Conservation (phyloP, 352 stramenopile species). For the Phytophthora multivora region DNA sequence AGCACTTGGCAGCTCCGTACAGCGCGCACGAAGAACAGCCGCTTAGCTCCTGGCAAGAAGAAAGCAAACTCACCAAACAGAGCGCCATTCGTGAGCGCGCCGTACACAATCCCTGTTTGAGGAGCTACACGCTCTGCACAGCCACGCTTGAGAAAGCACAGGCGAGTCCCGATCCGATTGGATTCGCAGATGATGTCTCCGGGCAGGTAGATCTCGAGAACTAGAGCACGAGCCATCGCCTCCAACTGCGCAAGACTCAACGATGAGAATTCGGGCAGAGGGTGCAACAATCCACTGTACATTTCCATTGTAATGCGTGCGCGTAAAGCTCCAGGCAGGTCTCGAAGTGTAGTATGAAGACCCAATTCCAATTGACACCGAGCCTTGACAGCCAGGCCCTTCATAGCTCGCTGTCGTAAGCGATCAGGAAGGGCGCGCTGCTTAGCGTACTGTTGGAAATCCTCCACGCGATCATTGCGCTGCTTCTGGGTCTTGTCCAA, state of each 20-base stretch:
- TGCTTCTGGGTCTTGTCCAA: constrained; percentile 65
- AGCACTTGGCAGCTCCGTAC: constrained; percentile 69
- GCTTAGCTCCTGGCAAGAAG: constrained; percentile 53
- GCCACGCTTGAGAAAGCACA: constrained; percentile 62
- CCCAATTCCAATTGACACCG: constrained; percentile 52
- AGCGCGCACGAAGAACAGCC: constrained; percentile 49
- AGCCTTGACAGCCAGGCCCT: constrained; percentile 61
- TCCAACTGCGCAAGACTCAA: constrained; percentile 56
- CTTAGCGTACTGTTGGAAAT: constrained; percentile 77
- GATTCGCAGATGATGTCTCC: constrained; percentile 65
- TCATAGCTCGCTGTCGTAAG: constrained; percentile 50
- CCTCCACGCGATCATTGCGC: constrained; percentile 52
- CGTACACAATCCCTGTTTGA: constrained; percentile 45
- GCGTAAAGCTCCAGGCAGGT: constrained; percentile 46
- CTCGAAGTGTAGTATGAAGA: constrained; percentile 42
- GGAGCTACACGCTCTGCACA: constrained; percentile 51
- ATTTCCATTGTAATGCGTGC: constrained; percentile 59
- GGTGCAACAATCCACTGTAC: constrained; percentile 42
- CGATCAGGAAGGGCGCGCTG: constrained; percentile 45
- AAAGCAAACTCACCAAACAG: constrained; percentile 74
- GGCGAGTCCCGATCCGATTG: constrained; percentile 39
- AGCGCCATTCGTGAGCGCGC: constrained; percentile 27
- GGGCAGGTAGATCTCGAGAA: constrained; percentile 68
- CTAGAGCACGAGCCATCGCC: constrained; percentile 47
- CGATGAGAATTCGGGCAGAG: constrained; percentile 41